phyloP scores from a whole-genome alignment of 2,329 filamentous ascomycete species.

The Fusarium euwallaceae region DNA sequence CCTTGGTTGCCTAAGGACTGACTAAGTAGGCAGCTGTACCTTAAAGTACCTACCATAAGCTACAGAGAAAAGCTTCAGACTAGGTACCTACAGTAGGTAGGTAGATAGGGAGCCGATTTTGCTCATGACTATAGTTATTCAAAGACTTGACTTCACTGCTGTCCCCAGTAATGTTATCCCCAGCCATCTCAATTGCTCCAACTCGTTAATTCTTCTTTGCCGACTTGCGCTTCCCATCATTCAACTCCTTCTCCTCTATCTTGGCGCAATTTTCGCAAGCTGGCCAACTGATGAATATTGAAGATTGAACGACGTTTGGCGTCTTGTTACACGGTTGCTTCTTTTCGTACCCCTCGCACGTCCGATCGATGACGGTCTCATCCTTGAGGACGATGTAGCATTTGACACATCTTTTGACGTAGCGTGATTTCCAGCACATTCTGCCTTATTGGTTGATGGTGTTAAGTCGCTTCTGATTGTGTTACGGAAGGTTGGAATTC shows the following conservation, averaged over 20 bases:
- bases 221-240: background rate
- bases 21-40: no score
- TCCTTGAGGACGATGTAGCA: background rate
- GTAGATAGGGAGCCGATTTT: no score
- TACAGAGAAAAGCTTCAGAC: no score
- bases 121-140: no score
- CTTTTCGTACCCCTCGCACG: background rate
- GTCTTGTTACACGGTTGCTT: background rate
- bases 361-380: background rate
- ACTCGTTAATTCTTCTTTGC: background rate
- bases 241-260: background rate
- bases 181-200: background rate
- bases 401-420: background rate
- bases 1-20: no score
- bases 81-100: no score
- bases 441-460: no score
- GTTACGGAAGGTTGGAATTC: background rate
- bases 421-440: conserved; percentile 8
- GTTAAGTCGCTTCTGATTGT: background rate
- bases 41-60: no score
- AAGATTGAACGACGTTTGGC: background rate
- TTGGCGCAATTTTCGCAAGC: background rate
- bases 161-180: background rate
- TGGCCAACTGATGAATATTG: background rate
- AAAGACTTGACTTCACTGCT: background rate